Base-by-base conservation (phyloP, 2,329 filamentous ascomycete genomes). In the Juglanconis oblonga region DNA sequence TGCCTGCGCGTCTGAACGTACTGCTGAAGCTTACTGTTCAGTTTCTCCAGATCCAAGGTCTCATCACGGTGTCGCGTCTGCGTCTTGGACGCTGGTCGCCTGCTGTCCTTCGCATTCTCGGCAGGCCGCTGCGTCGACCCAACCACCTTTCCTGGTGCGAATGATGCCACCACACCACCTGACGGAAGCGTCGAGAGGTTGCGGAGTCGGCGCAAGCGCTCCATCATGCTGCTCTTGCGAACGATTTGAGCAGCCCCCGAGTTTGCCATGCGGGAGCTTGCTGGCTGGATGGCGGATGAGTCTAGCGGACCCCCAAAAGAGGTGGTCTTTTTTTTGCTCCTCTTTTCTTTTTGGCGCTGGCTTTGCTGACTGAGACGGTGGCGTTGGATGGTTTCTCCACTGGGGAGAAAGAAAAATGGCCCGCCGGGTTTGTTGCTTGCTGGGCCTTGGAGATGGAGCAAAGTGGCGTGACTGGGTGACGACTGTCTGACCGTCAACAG, bases 201-300 rank as follows among this genome's bases (percentile, higher is more conserved):
- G 52, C 48, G 57, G 24, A 47, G 17, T 35, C 51, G 60, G 5
- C 60, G 57, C 5, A 62, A 53, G 44, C 60, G 60, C 38, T 60
- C 60, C 51, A 60, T 59, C 57, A 62, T 58, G 29, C 52, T 52
- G 17, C 52, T 58, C 60, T 51, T 62, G 40, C 44, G 55, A 10
- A 32, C 31, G 3, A 44, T 14, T 13, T 56, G 51, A 24, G 50
- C 31, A 24, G 50, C 31, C 14, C 14, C 52, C 36, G 49, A 2
- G 17, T 38, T 17, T 40, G 45, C 42, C 40, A 58, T 58, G 35
- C 31, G 29, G 32, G 11, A 10, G 24, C 11, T 17, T n/a, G 5
- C 17, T 32, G 44, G 17, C 8, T 4, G n/a, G 14, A 17, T 47
- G 44, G 14, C 17, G 44, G 17, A 24, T 24, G 24, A 24, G 24